Conservation (phyloP, 2,329 filamentous ascomycete species). For the Parastagonospora nodorum region DNA sequence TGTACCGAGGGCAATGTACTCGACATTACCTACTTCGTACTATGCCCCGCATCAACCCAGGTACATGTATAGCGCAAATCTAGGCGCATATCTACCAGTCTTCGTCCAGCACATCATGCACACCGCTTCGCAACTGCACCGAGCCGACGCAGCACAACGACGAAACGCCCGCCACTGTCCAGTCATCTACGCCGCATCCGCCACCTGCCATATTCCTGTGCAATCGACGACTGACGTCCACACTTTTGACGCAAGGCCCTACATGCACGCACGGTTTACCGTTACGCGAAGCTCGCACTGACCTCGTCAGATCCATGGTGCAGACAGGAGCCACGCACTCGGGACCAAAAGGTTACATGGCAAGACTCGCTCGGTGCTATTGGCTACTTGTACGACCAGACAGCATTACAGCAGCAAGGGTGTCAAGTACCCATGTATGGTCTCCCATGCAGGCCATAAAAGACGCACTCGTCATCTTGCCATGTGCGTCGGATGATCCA, state of each 20-base stretch:
- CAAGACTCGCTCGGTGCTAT: too few species aligned
- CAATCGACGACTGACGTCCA: conserved; percentile 3
- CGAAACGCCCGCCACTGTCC: background rate
- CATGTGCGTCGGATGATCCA: too few species aligned
- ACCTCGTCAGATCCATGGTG: conserved; percentile 2
- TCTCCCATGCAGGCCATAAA: too few species aligned
- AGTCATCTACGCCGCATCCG: conserved; percentile 12
- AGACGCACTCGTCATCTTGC: too few species aligned
- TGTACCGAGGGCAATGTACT: too few species aligned
- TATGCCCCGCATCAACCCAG: conserved; percentile 16
- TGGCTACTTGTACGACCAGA: too few species aligned
- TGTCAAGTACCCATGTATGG: too few species aligned
- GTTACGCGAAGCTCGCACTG: conserved; percentile 10
- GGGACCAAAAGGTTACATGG: too few species aligned
- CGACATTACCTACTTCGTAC: too few species aligned
- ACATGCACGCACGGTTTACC: conserved; percentile 11
- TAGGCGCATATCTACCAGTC: conserved; percentile 4
- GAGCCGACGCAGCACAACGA: background rate
- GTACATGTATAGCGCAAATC: conserved; percentile 6
- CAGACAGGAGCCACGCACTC: too few species aligned
- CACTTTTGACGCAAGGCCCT: conserved; percentile 1
- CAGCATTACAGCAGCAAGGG: too few species aligned
- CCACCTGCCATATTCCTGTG: background rate
- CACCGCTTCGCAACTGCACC: conserved; percentile 20
- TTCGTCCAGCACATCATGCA: conserved; percentile 18